phyloP scores from a whole-genome alignment of 1,284 basidiomycete genomes.

The Papiliotrema fonsecae region DNA sequence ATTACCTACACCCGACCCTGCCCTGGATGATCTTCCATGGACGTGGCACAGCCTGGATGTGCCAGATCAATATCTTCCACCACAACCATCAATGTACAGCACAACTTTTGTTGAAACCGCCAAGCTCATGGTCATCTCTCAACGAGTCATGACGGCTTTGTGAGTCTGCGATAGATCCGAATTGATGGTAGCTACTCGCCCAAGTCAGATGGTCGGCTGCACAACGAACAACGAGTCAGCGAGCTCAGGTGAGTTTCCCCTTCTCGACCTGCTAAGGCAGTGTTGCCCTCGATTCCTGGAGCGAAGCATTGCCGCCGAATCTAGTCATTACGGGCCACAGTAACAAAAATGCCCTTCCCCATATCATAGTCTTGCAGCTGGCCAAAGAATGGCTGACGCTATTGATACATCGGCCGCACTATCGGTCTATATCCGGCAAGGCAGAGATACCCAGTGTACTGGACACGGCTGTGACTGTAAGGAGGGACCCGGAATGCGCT shows the following conservation, averaged over 20 bases:
- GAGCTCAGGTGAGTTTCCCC: slow-evolving; percentile 15
- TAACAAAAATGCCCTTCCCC: slow-evolving; percentile 53
- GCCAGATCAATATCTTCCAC: not conserved
- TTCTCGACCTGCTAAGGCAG: not conserved
- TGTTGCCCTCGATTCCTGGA: slow-evolving; percentile 57
- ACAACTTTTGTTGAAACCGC: slow-evolving; percentile 56
- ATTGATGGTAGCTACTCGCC: slow-evolving; percentile 9
- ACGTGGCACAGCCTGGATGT: slow-evolving; percentile 8
- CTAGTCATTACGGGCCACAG: slow-evolving; percentile 52
- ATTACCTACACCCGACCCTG: slow-evolving; percentile 12
- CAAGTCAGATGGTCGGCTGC: slow-evolving; percentile 8
- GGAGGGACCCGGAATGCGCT: not conserved
- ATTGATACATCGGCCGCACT: slow-evolving; percentile 60
- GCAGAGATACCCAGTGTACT: slow-evolving; percentile 52
- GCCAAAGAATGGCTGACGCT: slow-evolving; percentile 62
- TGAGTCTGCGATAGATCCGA: slow-evolving; percentile 41
- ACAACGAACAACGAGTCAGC: slow-evolving; percentile 11
- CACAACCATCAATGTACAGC: slow-evolving; percentile 17
- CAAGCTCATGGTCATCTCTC: slow-evolving; percentile 55
- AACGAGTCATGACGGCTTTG: slow-evolving; percentile 59
- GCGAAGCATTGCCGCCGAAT: slow-evolving; percentile 54
- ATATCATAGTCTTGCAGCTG: slow-evolving; percentile 60
- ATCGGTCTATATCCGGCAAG: slow-evolving; percentile 47
- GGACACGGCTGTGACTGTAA: not conserved
- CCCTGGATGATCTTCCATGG: slow-evolving; percentile 21